phyloP scores from a whole-genome alignment of 495 filamentous ascomycete genomes.

The Rhypophila decipiens region DNA sequence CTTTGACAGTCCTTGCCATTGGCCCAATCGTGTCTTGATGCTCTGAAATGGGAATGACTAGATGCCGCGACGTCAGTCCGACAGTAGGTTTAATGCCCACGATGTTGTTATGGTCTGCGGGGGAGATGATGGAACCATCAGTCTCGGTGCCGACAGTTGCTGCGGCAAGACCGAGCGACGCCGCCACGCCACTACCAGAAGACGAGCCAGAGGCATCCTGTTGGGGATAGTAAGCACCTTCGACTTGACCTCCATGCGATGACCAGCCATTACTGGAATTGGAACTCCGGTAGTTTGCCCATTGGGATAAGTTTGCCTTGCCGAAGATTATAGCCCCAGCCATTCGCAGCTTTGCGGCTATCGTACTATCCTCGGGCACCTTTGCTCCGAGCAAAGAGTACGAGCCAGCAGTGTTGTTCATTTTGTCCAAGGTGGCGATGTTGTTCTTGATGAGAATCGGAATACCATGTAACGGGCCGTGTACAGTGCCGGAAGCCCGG shows the following conservation, averaged over 20 bases:
- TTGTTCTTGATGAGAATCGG: constrained; percentile 67
- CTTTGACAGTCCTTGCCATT: constrained; percentile 58
- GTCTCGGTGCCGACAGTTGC: constrained; percentile 33
- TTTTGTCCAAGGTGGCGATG: constrained; percentile 61
- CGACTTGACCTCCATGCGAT: constrained; percentile 35
- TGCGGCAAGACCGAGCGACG: constrained; percentile 27
- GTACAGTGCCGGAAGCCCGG: constrained; percentile 12
- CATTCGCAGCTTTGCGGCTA: constrained; percentile 43
- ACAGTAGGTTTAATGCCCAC: constrained; percentile 62
- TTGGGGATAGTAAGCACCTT: constrained; percentile 35
- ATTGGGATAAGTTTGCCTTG: constrained; percentile 37
- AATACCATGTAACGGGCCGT: constrained; percentile 57
- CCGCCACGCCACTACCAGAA: constrained; percentile 17
- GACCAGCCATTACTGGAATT: constrained; percentile 42
- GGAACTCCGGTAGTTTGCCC: constrained; percentile 31
- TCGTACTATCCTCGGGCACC: constrained; percentile 37
- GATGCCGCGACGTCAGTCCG: constrained; percentile 54
- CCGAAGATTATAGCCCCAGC: constrained; percentile 46
- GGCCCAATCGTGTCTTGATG: constrained; percentile 63
- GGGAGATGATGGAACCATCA: constrained; percentile 31
- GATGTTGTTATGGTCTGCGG: constrained; percentile 35
- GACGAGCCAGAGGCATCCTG: constrained; percentile 32
- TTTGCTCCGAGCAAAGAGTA: constrained; percentile 48
- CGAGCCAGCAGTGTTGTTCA: constrained; percentile 56
- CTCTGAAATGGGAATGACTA: constrained; percentile 57